phyloP scores from a whole-genome alignment of 1,139 yeast genomes.

The Hyphopichia fennica region DNA sequence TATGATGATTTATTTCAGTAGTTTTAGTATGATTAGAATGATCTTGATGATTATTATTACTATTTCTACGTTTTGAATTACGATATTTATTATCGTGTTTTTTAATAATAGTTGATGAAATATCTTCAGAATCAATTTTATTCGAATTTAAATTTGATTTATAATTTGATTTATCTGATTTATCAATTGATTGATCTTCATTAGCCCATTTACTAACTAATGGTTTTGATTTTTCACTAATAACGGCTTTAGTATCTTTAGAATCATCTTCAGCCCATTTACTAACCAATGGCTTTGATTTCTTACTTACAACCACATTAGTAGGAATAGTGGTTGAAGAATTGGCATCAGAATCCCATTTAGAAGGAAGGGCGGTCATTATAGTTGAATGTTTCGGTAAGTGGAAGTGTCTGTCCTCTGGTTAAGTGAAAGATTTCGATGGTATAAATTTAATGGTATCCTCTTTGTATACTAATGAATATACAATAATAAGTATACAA shows the following conservation, averaged over 20 bases:
- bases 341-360: constrained; percentile 1
- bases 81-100: not conserved
- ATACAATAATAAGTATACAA: no score
- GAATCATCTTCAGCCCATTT: constrained; percentile 26
- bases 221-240: constrained; percentile 10
- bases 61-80: not conserved
- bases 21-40: not conserved
- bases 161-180: not conserved
- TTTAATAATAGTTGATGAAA: no score
- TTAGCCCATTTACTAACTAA: constrained; percentile 32
- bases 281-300: constrained; percentile 21
- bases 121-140: not conserved
- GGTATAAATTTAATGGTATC: no score
- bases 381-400: no score
- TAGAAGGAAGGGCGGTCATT: constrained; percentile 2
- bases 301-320: constrained; percentile 3
- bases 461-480: no score
- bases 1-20: not conserved
- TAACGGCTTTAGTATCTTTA: not conserved
- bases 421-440: no score
- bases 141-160: not conserved
- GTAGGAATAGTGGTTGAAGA: not conserved
- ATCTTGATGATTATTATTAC: not conserved
- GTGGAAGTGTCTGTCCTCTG: no score
- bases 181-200: not conserved